phyloP scores from a whole-genome alignment of 352 stramenopile species.

The Phytophthora vignae region DNA sequence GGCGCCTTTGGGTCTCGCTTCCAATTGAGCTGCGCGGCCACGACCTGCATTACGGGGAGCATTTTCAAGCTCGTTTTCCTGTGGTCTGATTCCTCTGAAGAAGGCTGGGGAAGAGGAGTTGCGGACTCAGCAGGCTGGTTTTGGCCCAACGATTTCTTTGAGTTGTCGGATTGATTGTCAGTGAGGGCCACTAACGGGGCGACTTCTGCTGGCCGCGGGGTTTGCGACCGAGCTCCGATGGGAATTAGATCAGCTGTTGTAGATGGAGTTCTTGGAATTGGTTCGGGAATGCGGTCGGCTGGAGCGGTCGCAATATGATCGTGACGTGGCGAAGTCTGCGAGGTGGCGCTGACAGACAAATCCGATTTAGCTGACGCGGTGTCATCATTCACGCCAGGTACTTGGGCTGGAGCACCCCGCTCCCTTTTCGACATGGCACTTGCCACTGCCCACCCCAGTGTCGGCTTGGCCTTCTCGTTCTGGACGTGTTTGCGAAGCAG shows the following conservation, averaged over 20 bases:
- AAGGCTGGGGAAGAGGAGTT: neutral
- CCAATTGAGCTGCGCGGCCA: slow-evolving; percentile 21
- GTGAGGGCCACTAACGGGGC: neutral
- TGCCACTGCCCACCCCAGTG: slow-evolving; percentile 20
- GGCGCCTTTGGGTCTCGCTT: slow-evolving; percentile 24
- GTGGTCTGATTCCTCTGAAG: neutral
- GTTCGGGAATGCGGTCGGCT: neutral
- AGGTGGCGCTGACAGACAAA: neutral
- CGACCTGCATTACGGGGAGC: slow-evolving; percentile 35
- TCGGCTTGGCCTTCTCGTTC: slow-evolving; percentile 45
- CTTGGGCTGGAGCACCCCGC: neutral
- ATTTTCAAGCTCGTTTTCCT: slow-evolving; percentile 34
- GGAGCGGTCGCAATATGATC: neutral
- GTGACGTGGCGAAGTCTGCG: slow-evolving; percentile 1
- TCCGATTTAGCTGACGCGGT: slow-evolving; percentile 2
- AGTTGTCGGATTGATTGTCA: neutral
- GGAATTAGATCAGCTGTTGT: neutral
- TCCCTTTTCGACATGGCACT: slow-evolving; percentile 26
- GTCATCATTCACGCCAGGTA: neutral
- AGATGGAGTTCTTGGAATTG: neutral
- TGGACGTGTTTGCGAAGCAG: slow-evolving; percentile 60
- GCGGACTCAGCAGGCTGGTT: slow-evolving; percentile 9
- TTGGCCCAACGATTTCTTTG: slow-evolving; percentile 1
- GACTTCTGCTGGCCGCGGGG: neutral
- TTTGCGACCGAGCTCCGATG: neutral